These are phyloP conservation scores for Trypanosoma brucei DNA, from an alignment of 208 protist genomes.

Conservation along the genomic window DNA sequence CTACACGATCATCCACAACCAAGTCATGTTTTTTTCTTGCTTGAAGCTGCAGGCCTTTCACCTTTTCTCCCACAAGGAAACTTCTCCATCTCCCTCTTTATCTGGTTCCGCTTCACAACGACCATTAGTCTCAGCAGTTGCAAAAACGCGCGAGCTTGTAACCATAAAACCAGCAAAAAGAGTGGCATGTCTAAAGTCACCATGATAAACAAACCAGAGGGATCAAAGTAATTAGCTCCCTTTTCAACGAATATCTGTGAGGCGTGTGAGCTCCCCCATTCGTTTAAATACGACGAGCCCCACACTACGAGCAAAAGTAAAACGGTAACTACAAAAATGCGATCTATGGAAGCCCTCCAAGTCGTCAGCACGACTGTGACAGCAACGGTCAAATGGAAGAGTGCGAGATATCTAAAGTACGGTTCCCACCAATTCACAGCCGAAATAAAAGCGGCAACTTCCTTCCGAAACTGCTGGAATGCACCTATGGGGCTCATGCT, in stretches of 20 bases:
- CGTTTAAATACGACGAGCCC: constrained; percentile 33
- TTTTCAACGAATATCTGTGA: constrained; percentile 36
- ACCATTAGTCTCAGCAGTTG: constrained; percentile 28
- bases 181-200: constrained; percentile 58
- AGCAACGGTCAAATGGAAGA: constrained; percentile 46
- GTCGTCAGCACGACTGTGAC: constrained; percentile 21
- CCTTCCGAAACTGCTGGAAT: constrained; percentile 6
- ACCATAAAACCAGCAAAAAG: constrained; percentile 29
- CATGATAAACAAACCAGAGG: constrained; percentile 52
- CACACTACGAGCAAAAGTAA: constrained; percentile 33
- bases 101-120: constrained; percentile 11
- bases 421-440: constrained; percentile 75
- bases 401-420: constrained; percentile 57
- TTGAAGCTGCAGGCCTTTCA: too few relatives aligned
- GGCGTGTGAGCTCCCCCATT: constrained; percentile 25
- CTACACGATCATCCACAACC: too few relatives aligned
- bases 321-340: constrained; percentile 31
- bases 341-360: constrained; percentile 30
- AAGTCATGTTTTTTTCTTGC: too few relatives aligned
- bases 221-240: constrained; percentile 72
- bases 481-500: neutral
- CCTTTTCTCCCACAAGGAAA: neutral
- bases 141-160: constrained; percentile 30
- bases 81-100: constrained; percentile 12
- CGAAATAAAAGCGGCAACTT: constrained; percentile 27